Evolutionary conservation across 345 rosid species (phyloP).

Genomic region (Eucalyptus rudis): DNA sequence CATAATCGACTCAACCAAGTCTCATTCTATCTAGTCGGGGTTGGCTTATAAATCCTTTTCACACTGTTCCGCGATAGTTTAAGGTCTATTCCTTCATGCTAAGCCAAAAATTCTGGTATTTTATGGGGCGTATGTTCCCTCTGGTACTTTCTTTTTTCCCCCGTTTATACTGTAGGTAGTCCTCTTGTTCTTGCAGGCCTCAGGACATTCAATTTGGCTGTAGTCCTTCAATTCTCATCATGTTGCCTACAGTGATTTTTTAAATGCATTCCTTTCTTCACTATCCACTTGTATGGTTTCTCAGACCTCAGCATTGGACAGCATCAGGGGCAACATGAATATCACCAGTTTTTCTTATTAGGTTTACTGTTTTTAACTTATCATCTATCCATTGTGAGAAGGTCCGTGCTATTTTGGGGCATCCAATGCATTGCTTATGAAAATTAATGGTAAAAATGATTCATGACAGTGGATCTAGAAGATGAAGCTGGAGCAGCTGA

Average conservation of each 20-base stretch:
- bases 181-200: neutral
- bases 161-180: neutral
- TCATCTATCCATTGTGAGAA: neutral
- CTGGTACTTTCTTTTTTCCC: neutral
- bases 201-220: neutral
- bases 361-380: neutral
- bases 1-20: neutral
- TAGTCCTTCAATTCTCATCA: neutral
- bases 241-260: neutral
- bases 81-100: neutral
- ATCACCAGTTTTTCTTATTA: neutral
- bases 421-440: neutral
- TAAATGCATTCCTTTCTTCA: neutral
- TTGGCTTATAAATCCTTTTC: neutral
- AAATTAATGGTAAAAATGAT: neutral
- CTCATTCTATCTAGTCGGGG: neutral
- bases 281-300: neutral
- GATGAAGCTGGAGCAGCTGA: constrained; percentile 21
- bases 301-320: neutral
- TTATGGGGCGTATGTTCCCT: neutral
- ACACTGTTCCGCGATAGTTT: neutral
- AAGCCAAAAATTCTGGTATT: neutral
- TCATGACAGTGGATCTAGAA: constrained; percentile 3
- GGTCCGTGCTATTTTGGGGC: neutral
- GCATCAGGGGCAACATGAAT: neutral